These are phyloP conservation scores for Falciphora oryzae DNA, from an alignment of 2,329 filamentous ascomycete genomes.

Conservation along the genomic window DNA sequence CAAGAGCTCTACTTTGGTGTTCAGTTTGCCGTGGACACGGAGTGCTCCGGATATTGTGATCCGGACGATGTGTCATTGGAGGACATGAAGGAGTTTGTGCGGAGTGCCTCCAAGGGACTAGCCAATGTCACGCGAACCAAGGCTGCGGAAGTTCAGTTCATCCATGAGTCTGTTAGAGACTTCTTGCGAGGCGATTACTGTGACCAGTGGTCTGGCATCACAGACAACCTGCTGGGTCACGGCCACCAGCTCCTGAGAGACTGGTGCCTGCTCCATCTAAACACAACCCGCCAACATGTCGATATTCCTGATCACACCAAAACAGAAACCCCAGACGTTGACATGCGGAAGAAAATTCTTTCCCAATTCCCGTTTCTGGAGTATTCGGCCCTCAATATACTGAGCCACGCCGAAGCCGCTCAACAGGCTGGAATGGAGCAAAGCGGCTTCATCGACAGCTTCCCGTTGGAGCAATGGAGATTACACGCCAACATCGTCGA, in stretches of 20 bases:
- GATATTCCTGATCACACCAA: not conserved
- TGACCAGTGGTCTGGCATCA: constrained; percentile 24
- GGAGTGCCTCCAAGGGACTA: constrained; percentile 43
- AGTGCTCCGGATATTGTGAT: constrained; percentile 10
- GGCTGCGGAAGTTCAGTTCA: constrained; percentile 40
- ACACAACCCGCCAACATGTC: not conserved
- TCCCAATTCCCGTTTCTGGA: constrained; percentile 37
- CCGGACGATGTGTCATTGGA: constrained; percentile 15
- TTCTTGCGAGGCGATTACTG: constrained; percentile 35
- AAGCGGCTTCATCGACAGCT: constrained; percentile 24
- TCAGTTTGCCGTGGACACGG: constrained; percentile 24
- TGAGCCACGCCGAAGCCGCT: constrained; percentile 35
- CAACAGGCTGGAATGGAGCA: constrained; percentile 22
- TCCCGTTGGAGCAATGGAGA: constrained; percentile 14
- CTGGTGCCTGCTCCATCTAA: constrained; percentile 36
- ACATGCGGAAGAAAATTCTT: not conserved
- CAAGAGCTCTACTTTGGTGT: constrained; percentile 37
- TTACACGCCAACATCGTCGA: not conserved
- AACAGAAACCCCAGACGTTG: not conserved
- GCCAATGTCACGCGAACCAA: constrained; percentile 32
- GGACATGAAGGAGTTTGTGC: constrained; percentile 27
- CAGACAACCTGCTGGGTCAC: constrained; percentile 22
- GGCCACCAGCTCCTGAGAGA: constrained; percentile 38
- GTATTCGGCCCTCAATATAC: constrained; percentile 35
- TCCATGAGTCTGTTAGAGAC: constrained; percentile 45